Evolutionary conservation across 768 basidiomycete genomes (phyloP).

Genomic region (Exidia glandulosa): DNA sequence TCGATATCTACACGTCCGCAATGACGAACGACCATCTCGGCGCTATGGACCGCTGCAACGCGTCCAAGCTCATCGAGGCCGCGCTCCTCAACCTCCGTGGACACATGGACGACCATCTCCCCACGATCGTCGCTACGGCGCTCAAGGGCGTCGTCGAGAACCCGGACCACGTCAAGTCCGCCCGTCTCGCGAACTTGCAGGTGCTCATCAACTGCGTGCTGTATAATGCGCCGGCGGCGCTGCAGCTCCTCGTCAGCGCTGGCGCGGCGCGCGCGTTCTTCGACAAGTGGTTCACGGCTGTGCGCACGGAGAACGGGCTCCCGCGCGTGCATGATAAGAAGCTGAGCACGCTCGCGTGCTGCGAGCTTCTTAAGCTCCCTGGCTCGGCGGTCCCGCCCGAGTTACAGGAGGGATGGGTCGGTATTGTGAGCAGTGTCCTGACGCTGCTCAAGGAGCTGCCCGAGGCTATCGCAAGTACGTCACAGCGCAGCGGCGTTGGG

Average conservation of each 20-base stretch:
- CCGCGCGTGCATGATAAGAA: slow-evolving; percentile 90
- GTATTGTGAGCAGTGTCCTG: slow-evolving; percentile 58
- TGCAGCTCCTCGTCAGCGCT: slow-evolving; percentile 60
- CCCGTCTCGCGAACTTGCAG: slow-evolving; percentile 70
- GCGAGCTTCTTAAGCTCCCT: slow-evolving; percentile 64
- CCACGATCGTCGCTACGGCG: slow-evolving; percentile 51
- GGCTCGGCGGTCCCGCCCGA: slow-evolving; percentile 42
- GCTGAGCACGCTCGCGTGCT: slow-evolving; percentile 64
- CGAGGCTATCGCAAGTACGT: slow-evolving; percentile 60
- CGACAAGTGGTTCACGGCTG: slow-evolving; percentile 70
- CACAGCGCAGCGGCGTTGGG: background rate
- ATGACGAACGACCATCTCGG: slow-evolving; percentile 64
- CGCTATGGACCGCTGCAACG: slow-evolving; percentile 74
- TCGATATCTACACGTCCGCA: slow-evolving; percentile 74
- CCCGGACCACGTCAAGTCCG: slow-evolving; percentile 42
- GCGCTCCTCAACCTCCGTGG: slow-evolving; percentile 72
- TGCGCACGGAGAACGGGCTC: slow-evolving; percentile 41
- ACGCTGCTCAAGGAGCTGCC: slow-evolving; percentile 71
- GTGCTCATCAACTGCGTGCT: slow-evolving; percentile 74
- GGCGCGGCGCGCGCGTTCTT: slow-evolving; percentile 64
- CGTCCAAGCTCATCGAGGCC: slow-evolving; percentile 76
- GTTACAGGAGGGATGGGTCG: slow-evolving; percentile 62
- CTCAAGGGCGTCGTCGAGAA: slow-evolving; percentile 42
- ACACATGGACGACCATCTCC: slow-evolving; percentile 68
- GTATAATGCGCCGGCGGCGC: slow-evolving; percentile 70